A percentile compares a stretch with the other conserved stretches of the same genome.
Conservation (phyloP, 352 stramenopile species). For the Thraustotheca clavata region DNA sequence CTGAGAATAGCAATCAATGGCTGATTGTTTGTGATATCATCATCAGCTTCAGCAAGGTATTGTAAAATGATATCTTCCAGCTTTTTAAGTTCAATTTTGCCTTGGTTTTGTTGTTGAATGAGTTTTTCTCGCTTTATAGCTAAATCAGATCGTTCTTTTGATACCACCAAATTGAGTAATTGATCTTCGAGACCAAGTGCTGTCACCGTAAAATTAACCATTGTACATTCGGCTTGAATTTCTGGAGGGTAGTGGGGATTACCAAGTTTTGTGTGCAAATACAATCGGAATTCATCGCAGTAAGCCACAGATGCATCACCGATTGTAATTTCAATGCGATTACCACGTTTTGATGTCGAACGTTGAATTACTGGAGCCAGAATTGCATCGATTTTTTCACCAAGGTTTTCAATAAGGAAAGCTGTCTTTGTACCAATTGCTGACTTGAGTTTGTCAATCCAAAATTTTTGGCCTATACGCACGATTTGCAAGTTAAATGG, state of each 20-base stretch:
- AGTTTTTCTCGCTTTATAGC: slow-evolving; percentile 83
- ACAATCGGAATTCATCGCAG: slow-evolving; percentile 90
- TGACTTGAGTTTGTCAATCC: slow-evolving; percentile 89
- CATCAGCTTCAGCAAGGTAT: slow-evolving; percentile 91
- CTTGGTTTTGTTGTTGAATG: slow-evolving; percentile 92
- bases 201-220: slow-evolving; percentile 95
- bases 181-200: slow-evolving; percentile 89
- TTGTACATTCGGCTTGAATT: slow-evolving; percentile 92
- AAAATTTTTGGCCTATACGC: slow-evolving; percentile 90
- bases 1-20: slow-evolving; percentile 94
- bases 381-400: slow-evolving; percentile 92
- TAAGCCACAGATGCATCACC: slow-evolving; percentile 92
- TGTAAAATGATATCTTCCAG: slow-evolving; percentile 93
- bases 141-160: slow-evolving; percentile 84
- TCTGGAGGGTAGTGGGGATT: slow-evolving; percentile 93
- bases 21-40: slow-evolving; percentile 97
- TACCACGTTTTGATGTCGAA: slow-evolving; percentile 88
- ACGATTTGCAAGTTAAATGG: slow-evolving; percentile 90
- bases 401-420: slow-evolving; percentile 93
- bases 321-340: slow-evolving; percentile 92
- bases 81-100: slow-evolving; percentile 95
- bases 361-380: slow-evolving; percentile 91
- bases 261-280: slow-evolving; percentile 91
- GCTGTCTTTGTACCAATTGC: slow-evolving; percentile 90
- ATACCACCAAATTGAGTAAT: slow-evolving; percentile 87